phyloP scores from a whole-genome alignment of 805 yeast species.

The Metschnikowia matae region DNA sequence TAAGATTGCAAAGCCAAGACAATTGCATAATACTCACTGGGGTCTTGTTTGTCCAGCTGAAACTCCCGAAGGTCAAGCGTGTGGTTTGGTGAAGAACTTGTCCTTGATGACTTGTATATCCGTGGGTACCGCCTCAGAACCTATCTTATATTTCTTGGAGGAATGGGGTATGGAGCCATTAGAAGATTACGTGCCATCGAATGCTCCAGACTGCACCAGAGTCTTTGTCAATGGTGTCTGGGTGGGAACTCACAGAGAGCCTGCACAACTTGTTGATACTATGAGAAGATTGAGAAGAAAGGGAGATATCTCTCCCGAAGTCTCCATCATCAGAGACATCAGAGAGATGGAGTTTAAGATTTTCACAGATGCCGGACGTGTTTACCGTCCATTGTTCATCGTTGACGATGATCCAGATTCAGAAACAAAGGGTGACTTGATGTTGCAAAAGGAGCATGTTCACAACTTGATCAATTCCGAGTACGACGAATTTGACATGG shows the following conservation, averaged over 20 bases:
- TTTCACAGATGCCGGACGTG: slow-evolving; percentile 98
- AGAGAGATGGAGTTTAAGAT: slow-evolving; percentile 95
- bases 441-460: slow-evolving; percentile 80
- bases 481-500: slow-evolving; percentile 58
- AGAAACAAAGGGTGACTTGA: slow-evolving; percentile 69
- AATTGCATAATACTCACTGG: slow-evolving; percentile 99
- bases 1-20: slow-evolving; percentile 97
- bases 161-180: slow-evolving; percentile 99
- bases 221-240: slow-evolving; percentile 98
- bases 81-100: slow-evolving; percentile 96
- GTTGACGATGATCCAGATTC: slow-evolving; percentile 81
- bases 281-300: slow-evolving; percentile 88
- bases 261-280: slow-evolving; percentile 85
- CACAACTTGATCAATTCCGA: slow-evolving; percentile 59
- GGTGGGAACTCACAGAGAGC: slow-evolving; percentile 98
- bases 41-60: slow-evolving; percentile 99
- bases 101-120: slow-evolving; percentile 97
- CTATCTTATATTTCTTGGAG: slow-evolving; percentile 85
- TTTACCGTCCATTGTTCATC: slow-evolving; percentile 91
- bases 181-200: slow-evolving; percentile 92
- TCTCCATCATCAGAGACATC: slow-evolving; percentile 93
- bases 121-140: slow-evolving; percentile 96
- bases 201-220: slow-evolving; percentile 85
- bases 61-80: slow-evolving; percentile 99
- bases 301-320: slow-evolving; percentile 95